Conservation (phyloP, 2,329 filamentous ascomycete genomes). For the Colletotrichum agaves region DNA sequence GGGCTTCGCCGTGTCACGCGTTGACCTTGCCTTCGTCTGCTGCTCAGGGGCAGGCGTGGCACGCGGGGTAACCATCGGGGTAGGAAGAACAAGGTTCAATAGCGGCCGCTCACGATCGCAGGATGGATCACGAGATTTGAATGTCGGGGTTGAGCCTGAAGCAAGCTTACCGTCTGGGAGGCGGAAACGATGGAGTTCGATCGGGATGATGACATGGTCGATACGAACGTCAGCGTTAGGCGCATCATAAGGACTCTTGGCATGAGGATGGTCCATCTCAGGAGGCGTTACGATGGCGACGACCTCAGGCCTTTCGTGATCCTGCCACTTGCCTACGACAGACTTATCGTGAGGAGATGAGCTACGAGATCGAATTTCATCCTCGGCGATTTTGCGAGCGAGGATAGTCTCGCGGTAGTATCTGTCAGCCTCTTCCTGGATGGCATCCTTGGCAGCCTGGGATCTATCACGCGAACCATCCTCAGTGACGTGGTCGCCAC, state of each 20-base stretch:
- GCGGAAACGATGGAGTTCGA: conserved; percentile 56
- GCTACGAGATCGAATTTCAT: conserved; percentile 64
- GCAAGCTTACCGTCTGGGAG: conserved; percentile 42
- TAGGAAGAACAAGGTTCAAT: conserved; percentile 70
- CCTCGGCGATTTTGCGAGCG: conserved; percentile 63
- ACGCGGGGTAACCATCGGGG: conserved; percentile 64
- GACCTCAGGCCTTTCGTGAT: conserved; percentile 46
- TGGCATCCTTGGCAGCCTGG: conserved; percentile 51
- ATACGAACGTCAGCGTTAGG: conserved; percentile 73
- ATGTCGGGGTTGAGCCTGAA: conserved; percentile 46
- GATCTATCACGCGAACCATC: conserved; percentile 48
- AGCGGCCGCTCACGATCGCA: conserved; percentile 66
- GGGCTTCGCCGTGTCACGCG: conserved; percentile 18
- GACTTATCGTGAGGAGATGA: conserved; percentile 62
- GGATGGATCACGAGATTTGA: conserved; percentile 62
- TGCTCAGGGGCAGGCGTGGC: conserved; percentile 40
- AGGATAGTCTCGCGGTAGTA: conserved; percentile 66
- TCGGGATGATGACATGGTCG: conserved; percentile 67
- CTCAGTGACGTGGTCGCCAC: conserved; percentile 46
- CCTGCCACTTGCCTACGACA: conserved; percentile 64
- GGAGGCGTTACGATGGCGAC: conserved; percentile 66
- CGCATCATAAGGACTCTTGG: conserved; percentile 63
- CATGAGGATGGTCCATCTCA: conserved; percentile 56
- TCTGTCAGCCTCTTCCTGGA: conserved; percentile 68
- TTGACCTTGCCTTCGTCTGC: conserved; percentile 38